These are phyloP conservation scores for Dianthus caryophyllus DNA, from an alignment of 148 eudicot genomes.

Conservation along the genomic window DNA sequence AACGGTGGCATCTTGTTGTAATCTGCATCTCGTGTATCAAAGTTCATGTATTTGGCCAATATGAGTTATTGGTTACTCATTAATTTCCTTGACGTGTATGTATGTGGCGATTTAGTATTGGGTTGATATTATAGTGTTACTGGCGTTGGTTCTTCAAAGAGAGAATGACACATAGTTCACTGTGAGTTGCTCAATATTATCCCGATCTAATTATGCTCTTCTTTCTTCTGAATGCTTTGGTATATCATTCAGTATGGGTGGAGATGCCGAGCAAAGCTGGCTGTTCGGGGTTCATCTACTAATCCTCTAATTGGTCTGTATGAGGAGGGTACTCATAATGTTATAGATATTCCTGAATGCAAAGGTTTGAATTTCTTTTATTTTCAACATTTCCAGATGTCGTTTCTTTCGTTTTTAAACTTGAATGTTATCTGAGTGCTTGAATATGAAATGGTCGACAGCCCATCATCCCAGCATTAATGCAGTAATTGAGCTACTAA, in stretches of 20 bases:
- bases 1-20: neutral
- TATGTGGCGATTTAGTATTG: neutral
- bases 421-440: neutral
- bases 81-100: neutral
- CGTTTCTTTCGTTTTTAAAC: neutral
- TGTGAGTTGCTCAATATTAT: neutral
- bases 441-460: slow-evolving; percentile 30
- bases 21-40: neutral
- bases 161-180: neutral
- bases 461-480: slow-evolving; percentile 97
- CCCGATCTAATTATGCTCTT: neutral
- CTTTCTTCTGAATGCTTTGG: neutral
- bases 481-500: slow-evolving; percentile 75
- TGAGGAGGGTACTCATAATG: slow-evolving; percentile 89
- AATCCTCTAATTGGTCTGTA: slow-evolving; percentile 84
- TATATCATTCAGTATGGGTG: slow-evolving; percentile 64
- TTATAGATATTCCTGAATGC: slow-evolving; percentile 84
- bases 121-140: neutral
- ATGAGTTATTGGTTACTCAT: too few species aligned
- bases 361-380: slow-evolving; percentile 47
- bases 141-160: neutral
- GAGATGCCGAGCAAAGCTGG: slow-evolving; percentile 98
- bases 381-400: neutral
- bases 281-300: slow-evolving; percentile 71
- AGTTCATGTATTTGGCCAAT: neutral